phyloP scores from a whole-genome alignment of 2,329 filamentous ascomycete species.

The Penicillium decumbens region DNA sequence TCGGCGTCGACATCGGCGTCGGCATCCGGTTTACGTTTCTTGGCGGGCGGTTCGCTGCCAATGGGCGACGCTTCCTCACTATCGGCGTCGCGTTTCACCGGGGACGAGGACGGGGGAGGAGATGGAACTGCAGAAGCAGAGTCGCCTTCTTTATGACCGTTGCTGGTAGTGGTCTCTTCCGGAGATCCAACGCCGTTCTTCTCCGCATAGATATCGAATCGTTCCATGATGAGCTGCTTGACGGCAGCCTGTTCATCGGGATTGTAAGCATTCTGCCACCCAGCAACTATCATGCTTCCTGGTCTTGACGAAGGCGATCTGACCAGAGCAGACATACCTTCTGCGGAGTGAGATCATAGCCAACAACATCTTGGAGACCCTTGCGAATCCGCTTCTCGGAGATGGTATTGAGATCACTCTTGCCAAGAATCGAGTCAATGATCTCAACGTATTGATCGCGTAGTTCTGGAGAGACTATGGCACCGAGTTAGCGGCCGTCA shows the following conservation, averaged over 20 bases:
- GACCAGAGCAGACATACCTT: conserved; percentile 48
- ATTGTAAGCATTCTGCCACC: not conserved
- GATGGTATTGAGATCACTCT: conserved; percentile 59
- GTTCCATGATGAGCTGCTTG: conserved; percentile 66
- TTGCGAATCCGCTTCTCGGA: conserved; percentile 63
- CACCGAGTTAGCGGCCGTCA: conserved; percentile 13
- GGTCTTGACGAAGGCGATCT: not conserved
- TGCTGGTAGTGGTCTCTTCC: conserved; percentile 29
- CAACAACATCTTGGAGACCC: conserved; percentile 56
- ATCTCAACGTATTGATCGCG: conserved; percentile 52
- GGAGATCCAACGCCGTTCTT: conserved; percentile 38
- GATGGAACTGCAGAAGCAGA: conserved; percentile 30
- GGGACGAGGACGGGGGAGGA: conserved; percentile 32
- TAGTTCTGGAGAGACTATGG: conserved; percentile 47
- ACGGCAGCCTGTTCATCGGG: conserved; percentile 56
- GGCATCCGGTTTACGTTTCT: conserved; percentile 60
- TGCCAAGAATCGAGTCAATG: conserved; percentile 59
- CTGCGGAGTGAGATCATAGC: conserved; percentile 58
- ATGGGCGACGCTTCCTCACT: conserved; percentile 38
- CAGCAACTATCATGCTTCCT: not conserved
- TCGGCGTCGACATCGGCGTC: conserved; percentile 76
- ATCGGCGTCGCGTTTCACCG: conserved; percentile 41
- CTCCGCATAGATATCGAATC: conserved; percentile 64
- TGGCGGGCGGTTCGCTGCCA: conserved; percentile 44
- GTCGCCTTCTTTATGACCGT: conserved; percentile 32